Percentiles rank a stretch among this genome's conserved stretches.
phyloP scores from a whole-genome alignment of 2,329 filamentous ascomycete species.

The Ceratocystis eucalypticola region DNA sequence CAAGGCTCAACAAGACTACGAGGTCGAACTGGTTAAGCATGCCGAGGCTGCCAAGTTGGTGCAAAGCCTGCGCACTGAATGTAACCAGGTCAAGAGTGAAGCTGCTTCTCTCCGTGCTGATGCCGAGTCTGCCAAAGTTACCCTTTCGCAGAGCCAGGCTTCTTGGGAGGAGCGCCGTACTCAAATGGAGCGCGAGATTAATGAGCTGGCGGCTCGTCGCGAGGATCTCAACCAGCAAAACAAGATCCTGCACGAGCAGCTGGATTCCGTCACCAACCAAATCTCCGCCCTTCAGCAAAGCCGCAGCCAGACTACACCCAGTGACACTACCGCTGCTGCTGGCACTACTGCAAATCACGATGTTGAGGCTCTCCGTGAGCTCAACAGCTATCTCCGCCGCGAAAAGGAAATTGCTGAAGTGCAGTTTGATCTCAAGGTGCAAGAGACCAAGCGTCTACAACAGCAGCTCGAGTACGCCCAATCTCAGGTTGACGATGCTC shows the following conservation, averaged over 20 bases:
- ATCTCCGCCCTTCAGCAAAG: conserved; percentile 68
- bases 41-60: conserved; percentile 83
- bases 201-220: conserved; percentile 62
- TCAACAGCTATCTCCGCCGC: conserved; percentile 79
- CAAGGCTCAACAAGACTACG: conserved; percentile 88
- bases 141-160: conserved; percentile 64
- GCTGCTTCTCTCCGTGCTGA: conserved; percentile 63
- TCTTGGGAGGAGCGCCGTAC: conserved; percentile 78
- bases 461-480: conserved; percentile 83
- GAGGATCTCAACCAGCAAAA: conserved; percentile 84
- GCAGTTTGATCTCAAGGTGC: conserved; percentile 79
- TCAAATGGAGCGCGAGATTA: conserved; percentile 70
- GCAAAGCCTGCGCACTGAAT: conserved; percentile 63
- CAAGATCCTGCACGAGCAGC: conserved; percentile 73
- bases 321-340: conserved; percentile 22
- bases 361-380: conserved; percentile 69
- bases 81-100: conserved; percentile 70
- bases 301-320: conserved; percentile 41
- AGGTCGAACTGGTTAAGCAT: conserved; percentile 86
- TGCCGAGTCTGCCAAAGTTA: conserved; percentile 70
- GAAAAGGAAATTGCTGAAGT: conserved; percentile 98
- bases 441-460: conserved; percentile 76
- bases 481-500: conserved; percentile 74
- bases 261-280: conserved; percentile 70
- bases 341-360: conserved; percentile 32